Evolutionary conservation across 2,329 filamentous ascomycete species (phyloP).

Genomic region (Coniosporium tulheliwenetii): DNA sequence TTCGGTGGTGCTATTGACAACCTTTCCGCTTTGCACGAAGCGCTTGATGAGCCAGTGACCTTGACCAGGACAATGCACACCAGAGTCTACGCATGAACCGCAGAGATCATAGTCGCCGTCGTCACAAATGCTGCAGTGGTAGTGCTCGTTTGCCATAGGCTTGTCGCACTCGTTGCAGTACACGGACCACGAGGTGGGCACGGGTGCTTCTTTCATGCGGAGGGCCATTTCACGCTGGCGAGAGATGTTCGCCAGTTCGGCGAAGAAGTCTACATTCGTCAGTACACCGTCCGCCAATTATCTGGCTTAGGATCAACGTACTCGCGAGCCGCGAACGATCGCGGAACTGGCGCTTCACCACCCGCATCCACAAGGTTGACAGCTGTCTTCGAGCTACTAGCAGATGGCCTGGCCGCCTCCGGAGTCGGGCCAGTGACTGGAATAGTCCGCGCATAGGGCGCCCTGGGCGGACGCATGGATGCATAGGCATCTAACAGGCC

Average conservation of each 20-base stretch:
- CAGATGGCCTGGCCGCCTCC: too few species aligned
- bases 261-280: conserved; percentile 7
- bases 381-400: too few species aligned
- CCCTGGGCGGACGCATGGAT: too few species aligned
- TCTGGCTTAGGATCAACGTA: too few species aligned
- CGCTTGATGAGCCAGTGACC: conserved; percentile 94
- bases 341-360: too few species aligned
- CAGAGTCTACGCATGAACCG: conserved; percentile 57
- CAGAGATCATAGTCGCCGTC: conserved; percentile 92
- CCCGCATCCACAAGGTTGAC: too few species aligned
- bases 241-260: conserved; percentile 12
- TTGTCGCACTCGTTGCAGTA: conserved; percentile 86
- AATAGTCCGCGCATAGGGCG: too few species aligned
- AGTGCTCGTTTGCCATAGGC: conserved; percentile 68
- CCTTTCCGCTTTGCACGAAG: conserved; percentile 58
- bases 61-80: conserved; percentile 60
- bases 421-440: too few species aligned
- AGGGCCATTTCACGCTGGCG: conserved; percentile 16
- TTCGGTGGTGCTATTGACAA: conserved; percentile 77
- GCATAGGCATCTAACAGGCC: too few species aligned
- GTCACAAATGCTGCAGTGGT: conserved; percentile 88
- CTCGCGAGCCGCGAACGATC: too few species aligned
- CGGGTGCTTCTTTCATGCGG: conserved; percentile 20
- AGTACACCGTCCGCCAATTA: too few species aligned
- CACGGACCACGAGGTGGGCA: conserved; percentile 51